Conservation (phyloP, 31 red algal species). For the Odonthalia washingtoniensis region DNA sequence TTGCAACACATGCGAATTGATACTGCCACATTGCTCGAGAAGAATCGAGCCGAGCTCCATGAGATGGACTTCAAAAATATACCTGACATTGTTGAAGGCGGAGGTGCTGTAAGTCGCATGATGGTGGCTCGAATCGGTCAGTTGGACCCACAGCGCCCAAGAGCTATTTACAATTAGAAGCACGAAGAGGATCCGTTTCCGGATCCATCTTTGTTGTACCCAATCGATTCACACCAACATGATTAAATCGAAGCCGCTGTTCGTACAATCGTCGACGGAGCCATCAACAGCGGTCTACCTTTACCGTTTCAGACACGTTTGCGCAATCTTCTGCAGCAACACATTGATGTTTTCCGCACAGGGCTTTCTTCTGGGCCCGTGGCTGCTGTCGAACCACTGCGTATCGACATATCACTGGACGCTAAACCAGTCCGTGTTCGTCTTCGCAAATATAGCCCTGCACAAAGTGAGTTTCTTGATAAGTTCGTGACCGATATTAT, state of each 20-base stretch:
- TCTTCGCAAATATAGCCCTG: neutral
- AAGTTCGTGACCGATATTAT: neutral
- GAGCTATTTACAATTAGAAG: too few relatives aligned
- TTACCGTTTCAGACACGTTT: neutral
- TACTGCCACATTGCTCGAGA: neutral
- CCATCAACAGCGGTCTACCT: neutral
- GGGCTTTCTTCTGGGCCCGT: slow-evolving; percentile 16
- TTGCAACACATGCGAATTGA: neutral
- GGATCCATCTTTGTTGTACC: neutral
- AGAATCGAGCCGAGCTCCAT: neutral
- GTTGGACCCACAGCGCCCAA: too few relatives aligned
- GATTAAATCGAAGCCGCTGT: neutral
- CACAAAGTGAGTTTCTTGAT: neutral
- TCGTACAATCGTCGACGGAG: neutral
- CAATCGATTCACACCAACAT: neutral
- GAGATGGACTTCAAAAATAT: neutral
- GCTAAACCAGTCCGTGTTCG: neutral
- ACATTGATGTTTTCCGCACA: slow-evolving; percentile 11
- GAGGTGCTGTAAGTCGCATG: neutral
- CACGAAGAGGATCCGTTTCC: neutral
- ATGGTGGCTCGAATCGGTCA: neutral
- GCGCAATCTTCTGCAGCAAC: neutral
- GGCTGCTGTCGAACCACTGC: slow-evolving; percentile 1
- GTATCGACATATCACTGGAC: slow-evolving; percentile 1
- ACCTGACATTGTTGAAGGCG: too few relatives aligned